Evolutionary conservation across 768 basidiomycete species (phyloP), one percentile per base, ranked within the genome.

Genomic region (Cystobasidium onofrii): DNA sequence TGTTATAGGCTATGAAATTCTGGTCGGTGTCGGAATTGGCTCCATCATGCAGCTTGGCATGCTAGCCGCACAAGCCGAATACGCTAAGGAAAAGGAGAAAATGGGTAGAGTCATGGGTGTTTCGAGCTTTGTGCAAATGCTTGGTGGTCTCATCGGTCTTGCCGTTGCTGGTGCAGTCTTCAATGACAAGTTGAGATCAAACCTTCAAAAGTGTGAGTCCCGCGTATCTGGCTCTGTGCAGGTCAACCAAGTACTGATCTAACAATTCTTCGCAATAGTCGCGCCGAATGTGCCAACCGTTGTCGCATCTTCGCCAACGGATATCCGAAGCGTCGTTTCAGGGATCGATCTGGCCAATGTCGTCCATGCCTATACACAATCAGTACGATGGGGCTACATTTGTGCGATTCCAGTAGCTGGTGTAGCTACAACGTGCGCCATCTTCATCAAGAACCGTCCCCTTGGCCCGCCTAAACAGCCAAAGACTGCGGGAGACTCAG

Each of bases 51-150:
- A 71, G 55, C 52, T 71, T 18, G 69, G 69, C 10, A 71, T 71
- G 69, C 55, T 83, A 31, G 80, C 81, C 17, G 81, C 82, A 25
- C 83, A 83, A 62, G 81, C 80, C 44, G 82, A 82, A 57, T 80
- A 82, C 82, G 69, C 69, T 1, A 71, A 71, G 55, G 50, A 71
- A 76, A 76, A 71, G 43, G 78, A 79, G 13, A 73, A 79, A 0
- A 57, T 81, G 65, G 80, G 78, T 0, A 77, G 79, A 46, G 78
- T 78, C 27, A 78, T 79, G n/a, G 78, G 78, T 2, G 74, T 79
- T 43, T 75, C 77, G 0, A 72, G 73, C 7, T 75, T 75, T 50
- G 1, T 27, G 0, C 75, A 77, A 60, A 60, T 76, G 73, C 54
- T 79, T 2, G 81, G 82, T 17, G 82, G 81, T 17, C 79, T 81